A percentile compares a stretch with the other conserved stretches of the same genome.
phyloP scores from a whole-genome alignment of 495 filamentous ascomycete species.

The Astrothelium macrocarpum region DNA sequence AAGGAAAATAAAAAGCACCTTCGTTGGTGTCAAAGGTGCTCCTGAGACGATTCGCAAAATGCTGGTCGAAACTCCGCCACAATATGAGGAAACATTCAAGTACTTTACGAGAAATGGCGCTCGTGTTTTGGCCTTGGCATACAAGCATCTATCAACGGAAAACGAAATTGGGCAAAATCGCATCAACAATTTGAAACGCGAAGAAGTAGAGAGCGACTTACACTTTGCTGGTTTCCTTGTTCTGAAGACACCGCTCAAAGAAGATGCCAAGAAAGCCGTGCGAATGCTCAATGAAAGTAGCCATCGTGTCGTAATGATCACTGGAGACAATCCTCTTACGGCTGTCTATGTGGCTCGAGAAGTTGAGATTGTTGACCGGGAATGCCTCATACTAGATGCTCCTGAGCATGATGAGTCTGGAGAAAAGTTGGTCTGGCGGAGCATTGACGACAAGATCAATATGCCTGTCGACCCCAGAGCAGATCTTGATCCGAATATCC shows the following conservation, averaged over 20 bases:
- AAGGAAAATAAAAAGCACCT: conserved; percentile 67
- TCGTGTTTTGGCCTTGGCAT: conserved; percentile 85
- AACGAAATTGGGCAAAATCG: conserved; percentile 67
- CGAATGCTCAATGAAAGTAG: conserved; percentile 98
- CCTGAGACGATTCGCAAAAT: conserved; percentile 93
- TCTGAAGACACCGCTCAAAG: conserved; percentile 89
- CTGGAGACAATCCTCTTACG: conserved; percentile 94
- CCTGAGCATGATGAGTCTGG: conserved; percentile 83
- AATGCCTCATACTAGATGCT: conserved; percentile 87
- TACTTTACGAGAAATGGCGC: conserved; percentile 93
- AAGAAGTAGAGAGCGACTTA: conserved; percentile 78
- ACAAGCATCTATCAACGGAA: conserved; percentile 77
- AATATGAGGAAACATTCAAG: conserved; percentile 98
- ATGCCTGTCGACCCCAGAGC: conserved; percentile 81
- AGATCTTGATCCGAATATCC: conserved; percentile 69
- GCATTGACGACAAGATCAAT: conserved; percentile 79
- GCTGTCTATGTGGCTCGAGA: conserved; percentile 91
- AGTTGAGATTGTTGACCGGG: conserved; percentile 95
- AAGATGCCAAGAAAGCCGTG: conserved; percentile 86
- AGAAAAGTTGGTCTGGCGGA: conserved; percentile 82
- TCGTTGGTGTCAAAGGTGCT: conserved; percentile 92
- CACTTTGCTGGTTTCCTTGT: conserved; percentile 93
- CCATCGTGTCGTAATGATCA: conserved; percentile 98
- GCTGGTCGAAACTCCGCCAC: conserved; percentile 68
- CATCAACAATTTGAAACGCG: conserved; percentile 87